phyloP scores from a whole-genome alignment of 2,329 filamentous ascomycete species.

The Didymellaceae sp. region DNA sequence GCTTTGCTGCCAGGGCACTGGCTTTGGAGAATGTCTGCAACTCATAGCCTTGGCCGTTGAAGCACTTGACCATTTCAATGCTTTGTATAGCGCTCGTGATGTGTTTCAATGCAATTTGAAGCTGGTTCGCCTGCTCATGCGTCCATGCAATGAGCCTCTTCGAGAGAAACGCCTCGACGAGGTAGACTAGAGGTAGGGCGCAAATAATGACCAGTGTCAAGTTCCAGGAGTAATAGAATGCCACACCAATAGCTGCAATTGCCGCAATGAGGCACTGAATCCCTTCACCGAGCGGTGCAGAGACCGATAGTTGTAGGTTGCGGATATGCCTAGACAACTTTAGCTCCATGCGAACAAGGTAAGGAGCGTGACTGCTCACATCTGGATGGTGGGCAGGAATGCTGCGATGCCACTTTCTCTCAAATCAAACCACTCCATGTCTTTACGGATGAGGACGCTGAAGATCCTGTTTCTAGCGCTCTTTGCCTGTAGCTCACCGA shows the following conservation, averaged over 20 bases:
- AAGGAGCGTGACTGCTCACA: constrained; percentile 58
- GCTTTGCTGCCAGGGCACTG: constrained; percentile 64
- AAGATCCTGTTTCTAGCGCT: constrained; percentile 71
- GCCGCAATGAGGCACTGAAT: constrained; percentile 70
- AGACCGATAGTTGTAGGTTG: constrained; percentile 81
- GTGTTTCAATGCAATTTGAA: constrained; percentile 74
- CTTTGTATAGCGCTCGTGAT: constrained; percentile 72
- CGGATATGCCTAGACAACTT: constrained; percentile 70
- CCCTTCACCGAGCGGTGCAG: constrained; percentile 77
- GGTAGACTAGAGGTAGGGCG: constrained; percentile 71
- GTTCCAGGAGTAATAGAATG: constrained; percentile 82
- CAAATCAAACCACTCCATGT: constrained; percentile 83
- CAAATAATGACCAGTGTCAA: constrained; percentile 80
- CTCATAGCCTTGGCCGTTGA: constrained; percentile 77
- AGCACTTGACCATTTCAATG: constrained; percentile 87
- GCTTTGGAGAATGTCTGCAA: constrained; percentile 67
- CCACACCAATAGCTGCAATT: constrained; percentile 70
- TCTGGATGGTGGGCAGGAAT: constrained; percentile 74
- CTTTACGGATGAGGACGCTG: constrained; percentile 69
- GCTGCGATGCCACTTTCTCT: constrained; percentile 74
- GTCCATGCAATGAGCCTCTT: constrained; percentile 69
- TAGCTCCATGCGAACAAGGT: constrained; percentile 16
- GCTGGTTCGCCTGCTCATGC: constrained; percentile 69
- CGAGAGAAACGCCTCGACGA: constrained; percentile 67
- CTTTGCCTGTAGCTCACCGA: constrained; percentile 81